Evolutionary conservation across 495 filamentous ascomycete genomes (phyloP), one percentile per base, ranked within the genome.

Genomic region (Letharia lupina): DNA sequence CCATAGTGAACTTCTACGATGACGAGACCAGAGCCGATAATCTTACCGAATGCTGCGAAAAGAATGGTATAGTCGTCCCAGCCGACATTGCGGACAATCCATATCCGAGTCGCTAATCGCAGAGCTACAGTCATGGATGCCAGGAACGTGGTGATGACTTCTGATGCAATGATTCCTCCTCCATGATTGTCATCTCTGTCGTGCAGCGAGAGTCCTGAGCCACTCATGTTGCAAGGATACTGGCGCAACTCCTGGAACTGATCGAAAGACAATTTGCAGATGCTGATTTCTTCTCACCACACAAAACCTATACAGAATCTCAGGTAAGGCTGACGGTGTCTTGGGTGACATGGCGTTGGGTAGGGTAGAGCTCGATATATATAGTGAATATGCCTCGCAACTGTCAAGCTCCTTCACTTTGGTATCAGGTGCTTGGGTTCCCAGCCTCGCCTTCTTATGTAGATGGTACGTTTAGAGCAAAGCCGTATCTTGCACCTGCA

Each of bases 41-140:
- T 45, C 0, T 56, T 61, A 48, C 56, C 69, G 7, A 63, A 47
- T n/a, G 9, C 54, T 60, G 67, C 63, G 6, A 41, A 54, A 1
- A 69, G 33, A 18, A 69, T 69, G 39, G 47, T 48, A 16, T 52
- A 69, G 52, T 69, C 67, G 48, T 69, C 67, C 64, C 60, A 69
- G 16, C 64, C 67, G 31, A 69, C 60, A 12, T 20, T 62, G 9
- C 47, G 40, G 8, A 63, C 64, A 33, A 69, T 47, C 59, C 63
- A 66, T 40, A 63, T 69, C 40, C 67, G 64, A 44, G 59, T 66
- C 1, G 37, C 59, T 7, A 69, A 37, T 33, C 67, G 67, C 44
- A 69, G 37, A 18, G 33, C 23, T 45, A 69, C 40, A 16, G 62
- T 20, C 6, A 68, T 16, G 35, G 35, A 39, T 8, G 45, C 41